Conservation (phyloP, 768 basidiomycete species). For the Saitozyma podzolica region DNA sequence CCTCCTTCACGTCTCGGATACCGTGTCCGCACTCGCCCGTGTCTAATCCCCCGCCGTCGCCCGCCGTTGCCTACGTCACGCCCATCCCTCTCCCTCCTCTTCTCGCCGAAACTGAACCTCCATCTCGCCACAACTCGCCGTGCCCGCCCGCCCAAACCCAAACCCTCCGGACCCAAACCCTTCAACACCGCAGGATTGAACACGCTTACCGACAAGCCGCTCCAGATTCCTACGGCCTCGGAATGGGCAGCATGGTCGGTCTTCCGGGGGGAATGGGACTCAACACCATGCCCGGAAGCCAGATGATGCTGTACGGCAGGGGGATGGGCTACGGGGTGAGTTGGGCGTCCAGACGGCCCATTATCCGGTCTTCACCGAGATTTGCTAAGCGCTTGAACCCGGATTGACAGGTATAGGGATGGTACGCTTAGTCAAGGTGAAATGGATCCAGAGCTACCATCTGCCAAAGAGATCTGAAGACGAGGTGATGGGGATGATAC, state of each 20-base stretch:
- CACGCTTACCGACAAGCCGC: slow-evolving; percentile 42
- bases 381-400: too few species aligned
- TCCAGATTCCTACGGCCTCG: slow-evolving; percentile 42
- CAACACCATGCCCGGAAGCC: slow-evolving; percentile 38
- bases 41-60: background rate
- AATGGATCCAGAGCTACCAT: too few species aligned
- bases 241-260: slow-evolving; percentile 29
- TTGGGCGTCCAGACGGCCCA: background rate
- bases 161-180: background rate
- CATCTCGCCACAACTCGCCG: background rate
- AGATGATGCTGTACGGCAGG: slow-evolving; percentile 40
- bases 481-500: too few species aligned
- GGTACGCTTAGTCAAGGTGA: slow-evolving; percentile 12
- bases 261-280: slow-evolving; percentile 41
- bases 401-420: slow-evolving; percentile 9
- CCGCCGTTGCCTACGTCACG: background rate
- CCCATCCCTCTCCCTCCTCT: too few species aligned
- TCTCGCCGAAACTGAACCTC: background rate
- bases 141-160: too few species aligned
- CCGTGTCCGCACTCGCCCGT: background rate
- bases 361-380: background rate
- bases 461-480: too few species aligned
- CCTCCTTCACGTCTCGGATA: too few species aligned
- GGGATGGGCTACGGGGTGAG: slow-evolving; percentile 21
- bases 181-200: slow-evolving; percentile 24